Base-by-base conservation (phyloP, 805 yeast genomes). In the Monosporozyma unispora region DNA sequence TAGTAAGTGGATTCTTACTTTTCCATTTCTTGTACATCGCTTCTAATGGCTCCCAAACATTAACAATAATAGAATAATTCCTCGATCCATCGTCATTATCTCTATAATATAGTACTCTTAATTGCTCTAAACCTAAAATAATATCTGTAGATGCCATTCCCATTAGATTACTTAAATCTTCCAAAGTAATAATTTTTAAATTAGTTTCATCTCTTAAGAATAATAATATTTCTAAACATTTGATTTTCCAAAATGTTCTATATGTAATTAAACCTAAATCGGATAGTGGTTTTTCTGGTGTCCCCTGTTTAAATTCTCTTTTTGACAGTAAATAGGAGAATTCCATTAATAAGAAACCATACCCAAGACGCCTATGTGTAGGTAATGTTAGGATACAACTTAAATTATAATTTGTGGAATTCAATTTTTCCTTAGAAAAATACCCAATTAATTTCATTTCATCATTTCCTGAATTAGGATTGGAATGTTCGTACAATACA, bases 251-350 rank as follows among this genome's bases (percentile, higher is more conserved):
- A 65, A 85, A 91, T 57, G 81, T 85, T 53, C 95, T 71, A 65
- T 91, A 93, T 52, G 96, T 85, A 28, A 85, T 66, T 46, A 89
- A 69, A 0, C 99, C 99, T 48, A 91, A 69, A 54, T 85, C 90
- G 56, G 93, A 83, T 50, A 91, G 72, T 0, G 99, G 99, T 61
- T 90, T 91, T 59, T 93, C 99, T 0, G 99, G 99, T 0, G 97
- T 86, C 0, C 98, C 99, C 49, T 77, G 76, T 54, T 82, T 83
- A 29, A 52, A 80, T 62, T 91, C 97, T 50, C 79, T 74, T 47
- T 84, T 71, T 1, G 93, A 78, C 45, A 93, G 68, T 16, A 89
- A 67, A 61, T 93, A 93, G 50, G 96, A 87, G 64, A 93, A 88
- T 54, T 87, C 95, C 61, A 93, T 91, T 50, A 93, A 71, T 52